phyloP scores from a whole-genome alignment of 257 asterid species.

The Rehmannia glutinosa region DNA sequence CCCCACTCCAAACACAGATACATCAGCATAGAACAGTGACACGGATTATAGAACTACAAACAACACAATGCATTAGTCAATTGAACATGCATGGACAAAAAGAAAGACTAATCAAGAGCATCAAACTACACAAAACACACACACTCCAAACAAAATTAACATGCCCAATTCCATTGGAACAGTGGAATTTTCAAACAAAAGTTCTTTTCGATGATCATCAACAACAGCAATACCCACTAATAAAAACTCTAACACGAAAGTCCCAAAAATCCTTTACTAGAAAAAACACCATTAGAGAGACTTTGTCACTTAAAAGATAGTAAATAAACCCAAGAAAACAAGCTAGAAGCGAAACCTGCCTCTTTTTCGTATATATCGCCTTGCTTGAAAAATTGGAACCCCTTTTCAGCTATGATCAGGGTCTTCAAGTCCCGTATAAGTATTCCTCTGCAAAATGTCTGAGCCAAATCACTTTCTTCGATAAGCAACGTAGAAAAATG shows the following conservation, averaged over 20 bases:
- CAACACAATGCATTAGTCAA: neutral
- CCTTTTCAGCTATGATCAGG: slow-evolving; percentile 13
- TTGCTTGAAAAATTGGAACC: slow-evolving; percentile 14
- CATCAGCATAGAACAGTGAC: neutral
- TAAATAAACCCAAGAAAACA: neutral
- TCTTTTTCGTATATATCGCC: too few relatives aligned
- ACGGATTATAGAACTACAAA: neutral
- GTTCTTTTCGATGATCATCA: neutral
- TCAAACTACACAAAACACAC: too few relatives aligned
- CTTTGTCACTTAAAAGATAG: neutral
- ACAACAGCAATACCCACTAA: neutral
- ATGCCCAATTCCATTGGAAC: too few relatives aligned
- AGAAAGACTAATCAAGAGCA: too few relatives aligned
- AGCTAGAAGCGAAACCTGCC: slow-evolving; percentile 9
- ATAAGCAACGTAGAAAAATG: neutral
- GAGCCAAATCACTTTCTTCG: neutral
- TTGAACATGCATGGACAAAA: slow-evolving; percentile 17
- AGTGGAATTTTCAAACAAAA: neutral
- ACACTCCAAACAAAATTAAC: too few relatives aligned
- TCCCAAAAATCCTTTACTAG: neutral
- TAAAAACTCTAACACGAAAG: neutral
- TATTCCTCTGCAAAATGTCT: neutral
- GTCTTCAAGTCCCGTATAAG: neutral
- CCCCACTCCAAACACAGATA: neutral
- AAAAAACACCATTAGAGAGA: neutral